Conservation (phyloP, 78 protist species). For the Cavenderia fasciculata region DNA sequence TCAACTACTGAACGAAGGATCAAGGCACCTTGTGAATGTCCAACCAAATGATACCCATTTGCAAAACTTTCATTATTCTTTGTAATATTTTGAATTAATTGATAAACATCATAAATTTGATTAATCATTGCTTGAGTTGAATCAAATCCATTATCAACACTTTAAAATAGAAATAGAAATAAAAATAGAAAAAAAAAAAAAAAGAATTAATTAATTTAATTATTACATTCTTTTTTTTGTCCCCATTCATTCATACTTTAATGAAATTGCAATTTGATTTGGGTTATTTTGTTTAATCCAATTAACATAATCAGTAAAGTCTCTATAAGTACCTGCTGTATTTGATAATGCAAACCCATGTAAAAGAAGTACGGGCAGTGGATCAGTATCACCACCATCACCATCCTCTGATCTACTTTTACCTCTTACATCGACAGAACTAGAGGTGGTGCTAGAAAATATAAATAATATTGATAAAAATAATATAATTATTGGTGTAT, state of each 20-base stretch:
- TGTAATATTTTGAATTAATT: background rate
- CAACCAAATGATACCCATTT: constrained; percentile 40
- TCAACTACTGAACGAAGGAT: constrained; percentile 6
- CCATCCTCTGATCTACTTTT: no score
- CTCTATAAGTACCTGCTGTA: background rate
- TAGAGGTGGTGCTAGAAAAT: no score
- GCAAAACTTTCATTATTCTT: constrained; percentile 2
- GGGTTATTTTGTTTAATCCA: constrained; percentile 24
- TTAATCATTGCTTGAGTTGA: constrained; percentile 18
- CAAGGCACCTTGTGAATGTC: constrained; percentile 64
- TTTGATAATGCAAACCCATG: constrained; percentile 14
- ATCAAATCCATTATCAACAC: constrained; percentile 29
- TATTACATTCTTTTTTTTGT: background rate
- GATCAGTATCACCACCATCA: background rate
- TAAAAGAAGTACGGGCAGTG: background rate
- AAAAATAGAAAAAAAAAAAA: background rate
- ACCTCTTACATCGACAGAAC: no score
- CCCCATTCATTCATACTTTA: constrained; percentile 1
- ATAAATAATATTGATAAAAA: no score
- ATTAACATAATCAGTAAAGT: background rate
- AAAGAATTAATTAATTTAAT: background rate
- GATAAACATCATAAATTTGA: constrained; percentile 20
- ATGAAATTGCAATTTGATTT: constrained; percentile 26
- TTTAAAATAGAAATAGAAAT: background rate
- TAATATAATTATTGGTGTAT: no score